phyloP scores from a whole-genome alignment of 176 grass and related monocot genomes.

The Ananas comosus region DNA sequence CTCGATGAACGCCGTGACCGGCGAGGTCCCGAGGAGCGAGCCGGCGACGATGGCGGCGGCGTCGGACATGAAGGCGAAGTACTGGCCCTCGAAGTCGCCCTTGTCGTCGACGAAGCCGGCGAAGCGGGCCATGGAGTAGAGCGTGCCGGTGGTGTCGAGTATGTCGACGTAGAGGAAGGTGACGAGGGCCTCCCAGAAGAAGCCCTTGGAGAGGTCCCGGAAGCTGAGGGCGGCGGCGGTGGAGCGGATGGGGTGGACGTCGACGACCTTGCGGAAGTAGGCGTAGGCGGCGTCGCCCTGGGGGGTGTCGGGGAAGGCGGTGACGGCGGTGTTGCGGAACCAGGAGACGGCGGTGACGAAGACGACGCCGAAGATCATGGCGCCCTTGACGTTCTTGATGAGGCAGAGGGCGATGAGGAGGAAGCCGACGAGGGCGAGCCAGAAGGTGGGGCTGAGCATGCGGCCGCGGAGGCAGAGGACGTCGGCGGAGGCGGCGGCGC shows the following conservation, averaged over 20 bases:
- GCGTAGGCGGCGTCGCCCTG: conserved; percentile 38
- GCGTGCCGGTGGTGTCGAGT: conserved; percentile 65
- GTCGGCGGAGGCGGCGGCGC: conserved; percentile 36
- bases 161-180: conserved; percentile 86
- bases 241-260: conserved; percentile 50
- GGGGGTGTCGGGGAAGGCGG: conserved; percentile 51
- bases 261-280: conserved; percentile 71
- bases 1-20: conserved; percentile 62
- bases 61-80: conserved; percentile 91
- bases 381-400: conserved; percentile 54
- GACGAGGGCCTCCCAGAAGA: conserved; percentile 77
- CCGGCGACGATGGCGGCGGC: conserved; percentile 64
- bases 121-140: conserved; percentile 79
- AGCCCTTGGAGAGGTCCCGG: conserved; percentile 21
- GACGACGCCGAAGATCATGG: conserved; percentile 75
- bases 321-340: conserved; percentile 55
- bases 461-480: conserved; percentile 56
- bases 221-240: conserved; percentile 69
- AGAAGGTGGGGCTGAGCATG: conserved; percentile 69
- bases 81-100: conserved; percentile 72
- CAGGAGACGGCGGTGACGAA: conserved; percentile 71
- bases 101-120: conserved; percentile 70
- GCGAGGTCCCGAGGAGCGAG: conserved; percentile 64
- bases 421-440: conserved; percentile 61
- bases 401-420: conserved; percentile 75